phyloP scores from a whole-genome alignment of 345 rosid genomes.

The Arabis hirsuta region DNA sequence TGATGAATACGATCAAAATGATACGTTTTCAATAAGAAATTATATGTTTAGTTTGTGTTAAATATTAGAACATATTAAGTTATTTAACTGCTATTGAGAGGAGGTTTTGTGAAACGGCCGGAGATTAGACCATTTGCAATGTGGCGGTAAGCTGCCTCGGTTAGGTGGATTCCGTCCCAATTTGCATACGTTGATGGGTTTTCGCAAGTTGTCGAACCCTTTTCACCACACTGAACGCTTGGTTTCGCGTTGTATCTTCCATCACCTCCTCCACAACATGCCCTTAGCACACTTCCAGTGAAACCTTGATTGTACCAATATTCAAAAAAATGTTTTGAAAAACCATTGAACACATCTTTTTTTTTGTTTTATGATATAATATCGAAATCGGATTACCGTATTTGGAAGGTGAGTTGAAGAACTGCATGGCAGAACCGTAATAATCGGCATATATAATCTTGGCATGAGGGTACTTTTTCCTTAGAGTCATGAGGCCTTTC shows the following conservation, averaged over 20 bases:
- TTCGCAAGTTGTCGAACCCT: constrained; percentile 54
- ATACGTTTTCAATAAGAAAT: too few species aligned
- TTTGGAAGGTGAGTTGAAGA: constrained; percentile 50
- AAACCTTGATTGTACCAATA: constrained; percentile 22
- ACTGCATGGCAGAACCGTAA: constrained; percentile 52
- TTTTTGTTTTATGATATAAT: not conserved
- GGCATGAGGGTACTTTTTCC: constrained; percentile 54
- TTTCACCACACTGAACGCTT: constrained; percentile 57
- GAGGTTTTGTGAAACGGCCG: constrained; percentile 44
- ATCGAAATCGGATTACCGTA: constrained; percentile 45
- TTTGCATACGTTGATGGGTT: constrained; percentile 54
- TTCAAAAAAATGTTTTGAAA: not conserved
- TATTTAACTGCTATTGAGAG: constrained; percentile 13
- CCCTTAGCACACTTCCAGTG: constrained; percentile 18
- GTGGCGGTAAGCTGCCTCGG: constrained; percentile 67
- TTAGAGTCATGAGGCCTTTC: constrained; percentile 44
- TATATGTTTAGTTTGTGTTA: too few species aligned
- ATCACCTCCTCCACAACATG: constrained; percentile 69
- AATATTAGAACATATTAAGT: too few species aligned
- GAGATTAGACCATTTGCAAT: constrained; percentile 52
- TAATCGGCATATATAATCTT: constrained; percentile 63
- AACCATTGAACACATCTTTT: too few species aligned
- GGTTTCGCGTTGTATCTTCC: constrained; percentile 65
- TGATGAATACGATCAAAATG: too few species aligned
- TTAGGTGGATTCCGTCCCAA: constrained; percentile 80